Percentiles rank a stretch among this genome's conserved stretches.
Evolutionary conservation across 345 rosid genomes (phyloP).

Genomic region (Excoecaria agallocha): DNA sequence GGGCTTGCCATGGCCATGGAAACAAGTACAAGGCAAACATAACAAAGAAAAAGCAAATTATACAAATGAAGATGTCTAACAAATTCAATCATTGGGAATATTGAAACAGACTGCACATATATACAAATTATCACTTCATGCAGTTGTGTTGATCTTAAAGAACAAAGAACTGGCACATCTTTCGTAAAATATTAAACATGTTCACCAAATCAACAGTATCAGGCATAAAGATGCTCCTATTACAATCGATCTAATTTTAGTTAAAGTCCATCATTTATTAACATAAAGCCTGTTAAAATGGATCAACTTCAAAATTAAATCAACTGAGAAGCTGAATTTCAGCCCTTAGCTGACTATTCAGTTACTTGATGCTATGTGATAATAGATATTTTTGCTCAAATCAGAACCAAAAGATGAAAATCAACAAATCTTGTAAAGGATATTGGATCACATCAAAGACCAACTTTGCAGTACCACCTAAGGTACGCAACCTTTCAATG

Average conservation of each 20-base stretch:
- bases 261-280: neutral
- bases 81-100: neutral
- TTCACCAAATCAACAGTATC: neutral
- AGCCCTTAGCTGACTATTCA: neutral
- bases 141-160: neutral
- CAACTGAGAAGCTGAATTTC: neutral
- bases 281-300: neutral
- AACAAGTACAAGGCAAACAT: slow-evolving; percentile 1
- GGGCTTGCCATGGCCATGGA: neutral
- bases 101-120: neutral
- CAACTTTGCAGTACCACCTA: slow-evolving; percentile 81
- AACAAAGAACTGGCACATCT: neutral
- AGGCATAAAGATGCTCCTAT: neutral
- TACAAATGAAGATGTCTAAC: neutral
- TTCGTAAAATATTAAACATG: neutral
- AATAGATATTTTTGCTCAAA: neutral
- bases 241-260: neutral
- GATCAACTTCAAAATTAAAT: neutral
- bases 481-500: slow-evolving; percentile 69
- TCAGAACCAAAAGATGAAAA: neutral
- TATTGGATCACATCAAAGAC: slow-evolving; percentile 91
- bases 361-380: too few relatives aligned
- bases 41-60: neutral
- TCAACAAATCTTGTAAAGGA: slow-evolving; percentile 49
- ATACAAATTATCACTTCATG: neutral